phyloP scores from a whole-genome alignment of 495 filamentous ascomycete genomes.

The Penicillium canescens region DNA sequence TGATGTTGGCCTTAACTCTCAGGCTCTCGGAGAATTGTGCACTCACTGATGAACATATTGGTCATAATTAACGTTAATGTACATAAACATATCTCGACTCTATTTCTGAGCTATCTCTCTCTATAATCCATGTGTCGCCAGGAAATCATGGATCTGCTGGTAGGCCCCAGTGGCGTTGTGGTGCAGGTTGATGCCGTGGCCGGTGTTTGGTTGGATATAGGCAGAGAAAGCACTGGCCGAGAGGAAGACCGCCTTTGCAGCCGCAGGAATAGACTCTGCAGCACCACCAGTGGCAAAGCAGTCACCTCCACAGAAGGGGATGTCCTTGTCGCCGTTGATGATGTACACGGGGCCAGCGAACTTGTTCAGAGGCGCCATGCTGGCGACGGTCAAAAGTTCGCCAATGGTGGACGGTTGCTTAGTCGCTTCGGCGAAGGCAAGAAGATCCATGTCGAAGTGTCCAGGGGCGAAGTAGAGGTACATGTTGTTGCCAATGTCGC shows the following conservation, averaged over 20 bases:
- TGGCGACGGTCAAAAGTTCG: constrained; percentile 45
- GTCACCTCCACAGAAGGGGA: constrained; percentile 55
- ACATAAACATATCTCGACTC: too few relatives aligned
- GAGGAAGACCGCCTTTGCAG: constrained; percentile 38
- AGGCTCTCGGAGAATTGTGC: too few relatives aligned
- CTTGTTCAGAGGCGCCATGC: constrained; percentile 21
- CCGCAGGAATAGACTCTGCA: constrained; percentile 40
- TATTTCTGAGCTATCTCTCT: neutral
- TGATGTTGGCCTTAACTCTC: too few relatives aligned
- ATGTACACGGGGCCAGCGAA: constrained; percentile 52
- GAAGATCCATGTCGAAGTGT: constrained; percentile 46
- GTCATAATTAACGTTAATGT: too few relatives aligned
- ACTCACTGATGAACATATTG: too few relatives aligned
- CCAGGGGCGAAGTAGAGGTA: constrained; percentile 48
- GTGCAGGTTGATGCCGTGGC: constrained; percentile 54
- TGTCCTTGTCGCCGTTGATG: constrained; percentile 47
- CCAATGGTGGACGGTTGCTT: constrained; percentile 53
- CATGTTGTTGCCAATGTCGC: constrained; percentile 33
- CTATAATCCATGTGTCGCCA: constrained; percentile 3
- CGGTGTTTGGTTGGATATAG: constrained; percentile 48
- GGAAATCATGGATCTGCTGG: constrained; percentile 16
- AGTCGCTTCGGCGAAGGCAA: constrained; percentile 37
- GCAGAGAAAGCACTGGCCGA: constrained; percentile 40
- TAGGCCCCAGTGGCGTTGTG: constrained; percentile 47
- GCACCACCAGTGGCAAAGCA: constrained; percentile 39